Percentiles rank a stretch among this genome's conserved stretches.
Conservation (phyloP, 352 stramenopile genomes). For the Pythium rhizo-oryzae region DNA sequence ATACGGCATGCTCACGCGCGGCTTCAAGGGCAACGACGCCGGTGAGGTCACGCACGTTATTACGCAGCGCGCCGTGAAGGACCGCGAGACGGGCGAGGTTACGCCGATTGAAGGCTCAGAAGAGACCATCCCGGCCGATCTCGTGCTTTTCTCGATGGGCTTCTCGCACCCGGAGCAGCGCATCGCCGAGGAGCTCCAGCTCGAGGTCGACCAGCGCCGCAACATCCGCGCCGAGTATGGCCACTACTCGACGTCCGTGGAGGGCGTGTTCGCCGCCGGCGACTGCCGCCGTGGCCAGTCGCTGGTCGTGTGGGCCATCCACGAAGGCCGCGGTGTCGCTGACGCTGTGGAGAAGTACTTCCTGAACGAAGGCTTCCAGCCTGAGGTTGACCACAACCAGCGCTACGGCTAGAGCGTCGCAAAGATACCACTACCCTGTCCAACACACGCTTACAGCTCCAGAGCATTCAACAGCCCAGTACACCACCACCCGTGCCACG, state of each 20-base stretch:
- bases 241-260: slow-evolving; percentile 93
- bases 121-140: slow-evolving; percentile 93
- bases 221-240: slow-evolving; percentile 95
- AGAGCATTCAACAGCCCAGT: neutral
- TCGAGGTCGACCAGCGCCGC: slow-evolving; percentile 93
- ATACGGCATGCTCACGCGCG: slow-evolving; percentile 79
- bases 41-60: slow-evolving; percentile 82
- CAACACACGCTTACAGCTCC: neutral
- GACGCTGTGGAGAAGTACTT: slow-evolving; percentile 87
- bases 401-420: slow-evolving; percentile 52
- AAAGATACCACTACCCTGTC: neutral
- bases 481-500: neutral
- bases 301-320: slow-evolving; percentile 98
- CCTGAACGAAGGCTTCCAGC: slow-evolving; percentile 72
- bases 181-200: slow-evolving; percentile 85
- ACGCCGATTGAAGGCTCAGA: slow-evolving; percentile 85
- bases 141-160: slow-evolving; percentile 98
- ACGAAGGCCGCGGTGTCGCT: slow-evolving; percentile 95
- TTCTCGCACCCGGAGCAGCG: slow-evolving; percentile 95
- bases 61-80: slow-evolving; percentile 46
- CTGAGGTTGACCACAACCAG: slow-evolving; percentile 82
- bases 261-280: slow-evolving; percentile 97
- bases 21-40: slow-evolving; percentile 77
- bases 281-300: slow-evolving; percentile 97
- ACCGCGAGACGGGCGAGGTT: slow-evolving; percentile 78